Percentiles rank a stretch among this genome's conserved stretches.
These are phyloP conservation scores for Tuber aestivum DNA, from an alignment of 495 filamentous ascomycete genomes.

Conservation along the genomic window DNA sequence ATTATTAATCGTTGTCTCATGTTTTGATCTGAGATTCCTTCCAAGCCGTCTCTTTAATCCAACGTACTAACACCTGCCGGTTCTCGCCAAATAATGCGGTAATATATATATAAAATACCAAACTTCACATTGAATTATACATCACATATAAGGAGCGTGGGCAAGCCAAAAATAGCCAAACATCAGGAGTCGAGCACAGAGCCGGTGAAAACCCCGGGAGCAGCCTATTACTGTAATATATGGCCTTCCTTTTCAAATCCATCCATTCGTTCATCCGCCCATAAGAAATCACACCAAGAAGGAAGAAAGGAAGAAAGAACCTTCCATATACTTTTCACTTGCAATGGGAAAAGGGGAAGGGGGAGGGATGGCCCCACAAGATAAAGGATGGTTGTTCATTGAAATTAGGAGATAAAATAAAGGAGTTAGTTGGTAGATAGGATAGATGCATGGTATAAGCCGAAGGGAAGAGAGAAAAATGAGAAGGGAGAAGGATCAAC, in stretches of 20 bases:
- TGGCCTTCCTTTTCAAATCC: neutral
- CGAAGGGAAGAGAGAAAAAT: neutral
- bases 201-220: neutral
- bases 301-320: neutral
- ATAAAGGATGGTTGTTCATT: neutral
- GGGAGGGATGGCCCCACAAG: neutral
- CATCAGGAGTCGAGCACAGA: neutral
- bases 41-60: too few species aligned
- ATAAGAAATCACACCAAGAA: neutral
- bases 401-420: conserved; percentile 1
- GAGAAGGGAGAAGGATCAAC: neutral
- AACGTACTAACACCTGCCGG: too few species aligned
- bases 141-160: neutral
- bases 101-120: neutral
- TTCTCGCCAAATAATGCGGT: too few species aligned
- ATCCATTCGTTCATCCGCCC: neutral
- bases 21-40: too few species aligned
- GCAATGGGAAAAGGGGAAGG: neutral
- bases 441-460: neutral
- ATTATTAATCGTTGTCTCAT: too few species aligned
- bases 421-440: neutral
- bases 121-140: neutral
- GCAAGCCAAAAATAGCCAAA: neutral
- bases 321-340: neutral
- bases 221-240: neutral